Evolutionary conservation across 331 rosid species (phyloP), one percentile per base, ranked within the genome.

Genomic region (Malus hybrid): DNA sequence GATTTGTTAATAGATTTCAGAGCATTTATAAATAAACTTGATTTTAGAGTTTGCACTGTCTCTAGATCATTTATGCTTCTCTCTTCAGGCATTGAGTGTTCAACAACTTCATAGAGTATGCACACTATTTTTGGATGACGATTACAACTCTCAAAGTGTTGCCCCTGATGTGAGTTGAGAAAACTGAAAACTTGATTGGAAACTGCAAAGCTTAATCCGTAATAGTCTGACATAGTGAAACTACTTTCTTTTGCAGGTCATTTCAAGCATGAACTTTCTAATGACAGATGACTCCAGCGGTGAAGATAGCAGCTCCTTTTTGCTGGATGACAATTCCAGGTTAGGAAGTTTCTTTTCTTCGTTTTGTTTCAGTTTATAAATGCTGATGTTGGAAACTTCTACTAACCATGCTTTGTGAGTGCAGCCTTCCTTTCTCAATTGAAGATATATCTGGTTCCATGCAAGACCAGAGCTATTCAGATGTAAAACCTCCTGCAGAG

Each of bases 321-420:
- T 88, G 85, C 67, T 94, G 87, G 99, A 92, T 64, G 99, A 94
- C 75, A 86, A 85, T 85, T 89, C 99, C 76, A 84, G 99, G 99
- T 94, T 55, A 73, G 67, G 46, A 61, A 55, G 12, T 2, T 16
- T 22, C 34, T 54, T 10, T 18, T 65, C 10, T 28, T 52, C n/a
- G 12, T 69, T 10, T 12, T 52, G 28, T 42, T 2, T 18, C 6
- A 5, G 0, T 14, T 19, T 16, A 27, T 6, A 34, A 5, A 24
- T 27, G 13, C 52, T 22, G 29, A 22, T 15, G 46, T 69, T n/a
- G 20, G 65, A n/a, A 22, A 36, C 50, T 34, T 24, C 39, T 61
- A 16, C 67, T 84, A 74, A 81, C 71, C 18, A 61, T 69, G 31
- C 69, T 83, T 84, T 70, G 61, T 74, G 77, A 59, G 57, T 85